Conservation (phyloP, 345 rosid genomes). For the Chamaenerion angustifolium region DNA sequence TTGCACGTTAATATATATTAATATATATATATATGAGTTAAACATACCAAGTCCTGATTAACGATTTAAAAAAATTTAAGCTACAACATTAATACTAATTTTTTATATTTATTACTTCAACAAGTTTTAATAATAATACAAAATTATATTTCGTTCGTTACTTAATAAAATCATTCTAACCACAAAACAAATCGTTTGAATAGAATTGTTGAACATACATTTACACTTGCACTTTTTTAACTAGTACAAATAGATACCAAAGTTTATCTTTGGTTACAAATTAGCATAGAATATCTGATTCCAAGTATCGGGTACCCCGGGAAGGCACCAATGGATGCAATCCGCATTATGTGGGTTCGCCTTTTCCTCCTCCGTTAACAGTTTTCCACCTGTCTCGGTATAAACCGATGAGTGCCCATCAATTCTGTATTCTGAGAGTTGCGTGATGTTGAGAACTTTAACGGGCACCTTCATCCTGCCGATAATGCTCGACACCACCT, state of each 20-base stretch:
- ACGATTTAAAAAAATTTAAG: no score
- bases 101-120: no score
- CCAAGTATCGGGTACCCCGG: slow-evolving; percentile 89
- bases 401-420: slow-evolving; percentile 75
- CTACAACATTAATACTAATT: no score
- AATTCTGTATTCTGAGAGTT: slow-evolving; percentile 69
- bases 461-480: slow-evolving; percentile 62
- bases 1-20: no score
- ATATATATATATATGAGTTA: no score
- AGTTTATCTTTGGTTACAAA: slow-evolving; percentile 22
- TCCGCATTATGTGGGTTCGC: slow-evolving; percentile 69
- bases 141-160: no score
- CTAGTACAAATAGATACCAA: neutral
- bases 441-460: slow-evolving; percentile 61
- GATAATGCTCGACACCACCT: slow-evolving; percentile 34
- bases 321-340: slow-evolving; percentile 97
- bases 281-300: slow-evolving; percentile 62
- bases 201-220: no score
- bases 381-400: slow-evolving; percentile 59
- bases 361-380: slow-evolving; percentile 48
- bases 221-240: no score
- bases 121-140: no score
- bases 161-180: no score
- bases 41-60: no score
- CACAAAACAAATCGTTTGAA: no score